Percentiles rank a stretch among this genome's conserved stretches.
Evolutionary conservation across 331 rosid species (phyloP).

Genomic region (Arachis monticola): DNA sequence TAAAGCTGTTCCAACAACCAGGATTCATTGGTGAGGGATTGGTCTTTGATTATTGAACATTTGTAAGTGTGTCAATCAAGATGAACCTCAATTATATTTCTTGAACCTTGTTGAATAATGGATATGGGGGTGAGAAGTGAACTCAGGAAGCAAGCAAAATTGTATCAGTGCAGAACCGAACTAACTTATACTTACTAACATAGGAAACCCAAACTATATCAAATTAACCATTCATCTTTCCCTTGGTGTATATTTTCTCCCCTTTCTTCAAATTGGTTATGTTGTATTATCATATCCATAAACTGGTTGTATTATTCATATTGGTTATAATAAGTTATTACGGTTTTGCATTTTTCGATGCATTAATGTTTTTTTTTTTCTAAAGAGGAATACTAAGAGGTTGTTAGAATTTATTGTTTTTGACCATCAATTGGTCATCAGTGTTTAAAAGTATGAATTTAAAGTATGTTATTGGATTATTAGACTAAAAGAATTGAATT

Average conservation of each 20-base stretch:
- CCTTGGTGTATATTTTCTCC: not conserved
- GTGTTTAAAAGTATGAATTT: no score
- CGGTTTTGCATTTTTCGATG: no score
- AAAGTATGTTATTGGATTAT: no score
- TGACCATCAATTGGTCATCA: no score
- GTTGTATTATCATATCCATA: not conserved
- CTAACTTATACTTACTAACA: slow-evolving; percentile 32
- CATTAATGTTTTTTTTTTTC: no score
- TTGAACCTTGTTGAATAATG: slow-evolving; percentile 1
- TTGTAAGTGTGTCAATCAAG: slow-evolving; percentile 27
- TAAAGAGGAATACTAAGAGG: no score
- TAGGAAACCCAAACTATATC: not conserved
- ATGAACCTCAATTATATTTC: not conserved
- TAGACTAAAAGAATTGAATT: no score
- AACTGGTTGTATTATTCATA: no score
- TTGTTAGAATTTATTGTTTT: no score
- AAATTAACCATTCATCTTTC: not conserved
- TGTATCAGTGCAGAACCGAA: slow-evolving; percentile 22
- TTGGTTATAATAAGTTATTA: no score
- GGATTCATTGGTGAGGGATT: slow-evolving; percentile 7
- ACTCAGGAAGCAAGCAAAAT: slow-evolving; percentile 28
- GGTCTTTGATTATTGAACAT: slow-evolving; percentile 19
- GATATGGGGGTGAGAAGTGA: slow-evolving; percentile 26
- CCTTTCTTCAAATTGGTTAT: not conserved
- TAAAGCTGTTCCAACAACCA: slow-evolving; percentile 11